A percentile compares a stretch with the other conserved stretches of the same genome.
phyloP scores from a whole-genome alignment of 768 basidiomycete genomes.

The Tephrocybe sp. region DNA sequence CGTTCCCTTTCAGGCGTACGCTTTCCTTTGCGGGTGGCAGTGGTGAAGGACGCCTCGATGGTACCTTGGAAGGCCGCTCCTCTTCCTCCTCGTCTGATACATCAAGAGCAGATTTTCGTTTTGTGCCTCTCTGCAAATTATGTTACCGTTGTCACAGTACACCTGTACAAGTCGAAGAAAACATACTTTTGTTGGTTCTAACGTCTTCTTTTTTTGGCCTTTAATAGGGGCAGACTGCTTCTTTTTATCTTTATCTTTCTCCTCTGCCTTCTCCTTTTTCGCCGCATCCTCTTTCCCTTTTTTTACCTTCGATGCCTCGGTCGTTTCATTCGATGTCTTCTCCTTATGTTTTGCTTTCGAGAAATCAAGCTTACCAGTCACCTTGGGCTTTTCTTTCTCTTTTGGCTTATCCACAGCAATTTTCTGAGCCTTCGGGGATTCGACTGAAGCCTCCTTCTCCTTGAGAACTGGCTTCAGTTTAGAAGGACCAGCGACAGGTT shows the following conservation, averaged over 20 bases:
- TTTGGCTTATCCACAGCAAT: slow-evolving; percentile 11
- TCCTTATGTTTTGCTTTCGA: slow-evolving; percentile 22
- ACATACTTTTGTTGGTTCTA: slow-evolving; percentile 20
- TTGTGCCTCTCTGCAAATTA: slow-evolving; percentile 31
- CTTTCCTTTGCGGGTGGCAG: slow-evolving; percentile 15
- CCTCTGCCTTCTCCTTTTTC: slow-evolving; percentile 13
- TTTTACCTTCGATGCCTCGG: slow-evolving; percentile 8
- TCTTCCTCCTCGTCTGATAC: slow-evolving; percentile 30
- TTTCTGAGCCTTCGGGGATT: slow-evolving; percentile 13
- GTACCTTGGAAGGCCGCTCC: background rate
- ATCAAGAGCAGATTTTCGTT: slow-evolving; percentile 43
- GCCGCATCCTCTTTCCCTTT: background rate
- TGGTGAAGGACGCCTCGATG: slow-evolving; percentile 8
- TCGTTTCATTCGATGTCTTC: slow-evolving; percentile 2
- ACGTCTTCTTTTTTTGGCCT: slow-evolving; percentile 16
- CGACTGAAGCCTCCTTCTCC: slow-evolving; percentile 14
- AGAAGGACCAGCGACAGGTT: slow-evolving; percentile 46
- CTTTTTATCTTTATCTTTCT: slow-evolving; percentile 19
- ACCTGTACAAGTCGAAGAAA: background rate
- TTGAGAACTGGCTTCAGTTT: slow-evolving; percentile 20
- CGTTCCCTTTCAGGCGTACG: slow-evolving; percentile 44
- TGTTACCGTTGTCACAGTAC: background rate
- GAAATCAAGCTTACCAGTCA: slow-evolving; percentile 20
- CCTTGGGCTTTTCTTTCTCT: slow-evolving; percentile 19
- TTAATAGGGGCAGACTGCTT: slow-evolving; percentile 7